Base-by-base conservation (phyloP, 23 red algal species). In the Chondrus crispus region DNA sequence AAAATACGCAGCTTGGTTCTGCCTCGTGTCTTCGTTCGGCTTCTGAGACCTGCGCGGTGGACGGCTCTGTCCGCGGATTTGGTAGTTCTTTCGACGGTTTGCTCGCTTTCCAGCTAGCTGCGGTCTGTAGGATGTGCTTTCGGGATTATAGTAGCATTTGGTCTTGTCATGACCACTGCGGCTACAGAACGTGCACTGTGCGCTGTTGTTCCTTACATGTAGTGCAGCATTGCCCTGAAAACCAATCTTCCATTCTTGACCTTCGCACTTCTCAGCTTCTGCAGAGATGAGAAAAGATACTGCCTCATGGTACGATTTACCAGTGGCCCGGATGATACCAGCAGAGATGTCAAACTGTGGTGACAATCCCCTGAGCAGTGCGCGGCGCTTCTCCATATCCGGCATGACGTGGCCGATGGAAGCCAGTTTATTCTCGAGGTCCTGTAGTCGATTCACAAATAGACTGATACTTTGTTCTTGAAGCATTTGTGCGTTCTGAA, bases 121-220 rank as follows among this genome's bases (percentile, higher is more conserved):
- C 26, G 18, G 7, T 7, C 78, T 62, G 37, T 77, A 80, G 30
- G 42, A 63, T 39, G 2, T 24, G 46, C 52, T 81, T 12, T 63
- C 74, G 13, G 86, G 86, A 36, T 90, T 80, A 42, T 90, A 54
- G 40, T 49, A 90, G 50, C 86, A 90, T 32, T 90, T 30, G 2
- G 41, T 50, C 57, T 44, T 80, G 26, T 46, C 78, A 58, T 89
- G 85, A 3, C 37, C 37, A 5, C 24, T 24, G 4, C 73, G 48
- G 5, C 85, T 70, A 48, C 85, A 89, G 32, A 64, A 39, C n/a
- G 58, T 20, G 32, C 69, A 89, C 22, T 89, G 69, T 4, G 53
- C 35, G 6, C 24, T 30, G 26, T 32, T 32, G 16, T 19, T 16
- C 35, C 35, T 64, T 32, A 16, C 16, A n/a, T n/a, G n/a, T 19